Percentiles rank a stretch among this genome's conserved stretches.
Conservation (phyloP, 2,329 filamentous ascomycete species). For the Monosporascus cannonballus region DNA sequence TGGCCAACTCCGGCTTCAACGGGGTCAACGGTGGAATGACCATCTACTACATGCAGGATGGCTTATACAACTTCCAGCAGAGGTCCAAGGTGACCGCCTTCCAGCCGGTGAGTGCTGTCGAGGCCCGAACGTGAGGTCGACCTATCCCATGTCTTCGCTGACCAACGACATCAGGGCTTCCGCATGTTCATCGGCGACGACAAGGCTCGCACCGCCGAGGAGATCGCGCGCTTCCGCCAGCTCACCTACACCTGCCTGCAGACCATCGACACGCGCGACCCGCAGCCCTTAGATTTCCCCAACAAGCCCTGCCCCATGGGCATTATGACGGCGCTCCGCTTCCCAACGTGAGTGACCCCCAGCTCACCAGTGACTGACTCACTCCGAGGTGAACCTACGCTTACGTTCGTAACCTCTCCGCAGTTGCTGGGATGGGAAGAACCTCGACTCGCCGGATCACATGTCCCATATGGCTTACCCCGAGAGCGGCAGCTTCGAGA, state of each 20-base stretch:
- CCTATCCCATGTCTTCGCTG: conserved; percentile 6
- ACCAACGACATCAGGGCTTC: conserved; percentile 29
- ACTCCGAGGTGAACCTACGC: no score
- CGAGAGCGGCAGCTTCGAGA: conserved; percentile 10
- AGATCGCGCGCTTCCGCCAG: conserved; percentile 30
- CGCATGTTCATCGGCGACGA: conserved; percentile 40
- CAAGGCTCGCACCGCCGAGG: conserved; percentile 20
- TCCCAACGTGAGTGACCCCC: conserved; percentile 24
- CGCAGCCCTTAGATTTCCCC: conserved; percentile 29
- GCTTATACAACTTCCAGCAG: conserved; percentile 3
- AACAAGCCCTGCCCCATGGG: conserved; percentile 19
- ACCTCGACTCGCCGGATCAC: conserved; percentile 38
- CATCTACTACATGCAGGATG: conserved; percentile 24
- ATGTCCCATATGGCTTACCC: conserved; percentile 43
- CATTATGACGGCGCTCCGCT: conserved; percentile 33
- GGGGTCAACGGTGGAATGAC: conserved; percentile 22
- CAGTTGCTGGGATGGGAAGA: conserved; percentile 42
- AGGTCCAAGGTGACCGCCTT: conserved; percentile 35
- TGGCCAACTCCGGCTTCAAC: conserved; percentile 18
- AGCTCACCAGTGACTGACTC: no score
- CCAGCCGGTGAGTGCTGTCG: conserved; percentile 22
- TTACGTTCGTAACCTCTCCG: not conserved
- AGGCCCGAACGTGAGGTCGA: not conserved
- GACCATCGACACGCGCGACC: conserved; percentile 24
- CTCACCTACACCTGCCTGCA: conserved; percentile 34